Evolutionary conservation across 1,139 yeast species (phyloP), one percentile per base, ranked within the genome.

Genomic region (Geotrichum fermentans): DNA sequence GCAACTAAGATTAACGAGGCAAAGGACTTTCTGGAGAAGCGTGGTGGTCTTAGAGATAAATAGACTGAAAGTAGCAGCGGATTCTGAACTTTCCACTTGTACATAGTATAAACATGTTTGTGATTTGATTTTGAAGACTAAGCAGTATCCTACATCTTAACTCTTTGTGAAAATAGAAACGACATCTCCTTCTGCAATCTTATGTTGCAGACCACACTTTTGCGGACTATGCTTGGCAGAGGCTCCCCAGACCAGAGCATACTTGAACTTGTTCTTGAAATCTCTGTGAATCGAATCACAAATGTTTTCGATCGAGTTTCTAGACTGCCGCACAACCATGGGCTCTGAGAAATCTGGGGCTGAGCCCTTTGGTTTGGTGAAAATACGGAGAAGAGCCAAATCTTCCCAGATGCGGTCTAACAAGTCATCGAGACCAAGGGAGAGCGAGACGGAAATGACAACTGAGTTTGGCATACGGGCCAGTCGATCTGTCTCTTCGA

Each of bases 1-100:
- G 98, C 98, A 53, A 90, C 97, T 43, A 92, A 92, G 73, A 89
- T 92, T 58, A 92, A 92, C 67, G 97, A 92, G 71, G 97, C 98
- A 48, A 92, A 92, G 68, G 96, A 89, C 62, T 83, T 89, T 65
- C 74, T 92, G 64, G 95, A 87, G 59, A 89, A 88, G 71, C 80
- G 90, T 65, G 88, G 88, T 36, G 79, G 80, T 13, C 61, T 78
- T 71, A 37, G 39, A 13, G 49, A 45, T 28, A 40, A 40, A 45
- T 45, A 40, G 29, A 30, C n/a, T n/a, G n/a, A n/a, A n/a, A n/a
- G n/a, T 17, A n/a, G 18, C 18, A 6, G 28, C 13, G 21, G n/a
- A 40, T 24, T 8, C 22, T 40, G 10, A 4, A 7, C 11, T 21
- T 36, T 21, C 39, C 26, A 36, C 26, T 11, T 36, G 39, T 36